Conservation (phyloP, 805 yeast genomes). For the Barnettozyma sp. region DNA sequence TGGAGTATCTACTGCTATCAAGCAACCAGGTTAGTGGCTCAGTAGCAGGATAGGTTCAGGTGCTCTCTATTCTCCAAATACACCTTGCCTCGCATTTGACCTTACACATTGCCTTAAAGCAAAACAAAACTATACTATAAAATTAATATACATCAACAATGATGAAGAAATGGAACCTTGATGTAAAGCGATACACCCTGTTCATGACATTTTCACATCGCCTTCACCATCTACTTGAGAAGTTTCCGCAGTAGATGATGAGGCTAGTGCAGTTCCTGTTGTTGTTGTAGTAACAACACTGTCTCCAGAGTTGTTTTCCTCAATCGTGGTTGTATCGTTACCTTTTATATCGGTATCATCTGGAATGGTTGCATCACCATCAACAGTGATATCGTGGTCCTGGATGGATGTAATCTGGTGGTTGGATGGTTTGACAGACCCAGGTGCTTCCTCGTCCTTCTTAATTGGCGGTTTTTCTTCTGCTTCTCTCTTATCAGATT, state of each 20-base stretch:
- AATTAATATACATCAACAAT: background rate
- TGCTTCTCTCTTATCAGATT: conserved; percentile 11
- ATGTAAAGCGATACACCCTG: background rate
- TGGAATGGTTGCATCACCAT: conserved; percentile 43
- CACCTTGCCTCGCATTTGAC: background rate
- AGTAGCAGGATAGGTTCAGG: no score
- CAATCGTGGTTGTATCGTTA: conserved; percentile 35
- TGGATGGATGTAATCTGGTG: conserved; percentile 20
- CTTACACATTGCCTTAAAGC: background rate
- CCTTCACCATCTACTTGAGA: conserved; percentile 26
- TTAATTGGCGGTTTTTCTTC: conserved; percentile 17
- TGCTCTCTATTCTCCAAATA: no score
- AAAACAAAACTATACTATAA: background rate
- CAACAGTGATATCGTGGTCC: conserved; percentile 29
- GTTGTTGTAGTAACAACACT: conserved; percentile 16
- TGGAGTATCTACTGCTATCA: background rate
- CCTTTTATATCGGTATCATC: conserved; percentile 40
- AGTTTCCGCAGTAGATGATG: conserved; percentile 7
- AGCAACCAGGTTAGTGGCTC: no score
- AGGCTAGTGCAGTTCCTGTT: conserved; percentile 6
- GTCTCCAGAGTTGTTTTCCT: conserved; percentile 38
- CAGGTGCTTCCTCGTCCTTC: conserved; percentile 18
- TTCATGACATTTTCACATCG: conserved; percentile 26
- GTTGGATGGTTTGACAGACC: conserved; percentile 14
- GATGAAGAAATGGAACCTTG: conserved; percentile 1